Conservation (phyloP, 768 basidiomycete species). For the Cystofilobasidium bisporidii region DNA sequence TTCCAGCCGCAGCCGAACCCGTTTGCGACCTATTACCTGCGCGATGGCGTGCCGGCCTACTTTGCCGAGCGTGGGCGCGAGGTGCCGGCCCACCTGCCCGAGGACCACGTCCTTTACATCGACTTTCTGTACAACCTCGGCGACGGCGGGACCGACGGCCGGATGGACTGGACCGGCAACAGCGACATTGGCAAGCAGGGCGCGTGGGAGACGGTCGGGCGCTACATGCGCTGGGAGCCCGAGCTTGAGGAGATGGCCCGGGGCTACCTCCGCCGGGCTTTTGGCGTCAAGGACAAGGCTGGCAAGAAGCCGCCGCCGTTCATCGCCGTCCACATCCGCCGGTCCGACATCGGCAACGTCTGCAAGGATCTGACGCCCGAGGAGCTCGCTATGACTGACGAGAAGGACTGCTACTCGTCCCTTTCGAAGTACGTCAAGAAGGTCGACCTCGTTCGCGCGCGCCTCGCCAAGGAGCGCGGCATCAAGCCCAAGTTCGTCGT, state of each 20-base stretch:
- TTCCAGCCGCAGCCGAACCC: constrained; percentile 29
- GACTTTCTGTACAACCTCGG: constrained; percentile 30
- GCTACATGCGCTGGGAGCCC: constrained; percentile 24
- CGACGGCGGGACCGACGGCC: constrained; percentile 26
- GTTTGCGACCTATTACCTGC: constrained; percentile 23
- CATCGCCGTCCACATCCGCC: constrained; percentile 29
- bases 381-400: constrained; percentile 20
- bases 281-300: constrained; percentile 27
- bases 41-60: constrained; percentile 19
- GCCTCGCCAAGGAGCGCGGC: constrained; percentile 16
- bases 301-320: constrained; percentile 26
- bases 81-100: constrained; percentile 20
- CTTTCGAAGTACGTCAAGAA: constrained; percentile 22
- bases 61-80: constrained; percentile 1
- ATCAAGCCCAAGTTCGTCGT: constrained; percentile 19
- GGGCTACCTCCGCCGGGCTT: constrained; percentile 29
- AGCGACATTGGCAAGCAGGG: constrained; percentile 22
- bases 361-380: constrained; percentile 24
- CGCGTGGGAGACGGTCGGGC: constrained; percentile 29
- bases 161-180: constrained; percentile 29
- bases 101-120: constrained; percentile 29
- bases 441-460: constrained; percentile 21
- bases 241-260: constrained; percentile 28
- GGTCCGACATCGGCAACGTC: constrained; percentile 26
- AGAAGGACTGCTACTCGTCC: constrained; percentile 28